Evolutionary conservation across 371 early-diverging fungal species (phyloP), one percentile per base, ranked within the genome.

Genomic region (Mucor racemosus): DNA sequence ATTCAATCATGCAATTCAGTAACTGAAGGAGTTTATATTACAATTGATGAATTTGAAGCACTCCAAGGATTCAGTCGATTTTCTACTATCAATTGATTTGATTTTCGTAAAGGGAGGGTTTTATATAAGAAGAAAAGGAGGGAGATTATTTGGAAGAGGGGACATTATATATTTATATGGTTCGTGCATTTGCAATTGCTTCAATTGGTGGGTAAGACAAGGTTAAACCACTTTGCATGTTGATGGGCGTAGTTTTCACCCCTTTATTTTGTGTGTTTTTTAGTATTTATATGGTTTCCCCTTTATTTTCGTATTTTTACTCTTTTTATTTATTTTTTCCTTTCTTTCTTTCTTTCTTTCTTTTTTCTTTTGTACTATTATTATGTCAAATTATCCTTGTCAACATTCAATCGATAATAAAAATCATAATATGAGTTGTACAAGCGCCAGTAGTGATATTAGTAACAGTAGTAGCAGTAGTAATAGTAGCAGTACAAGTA

Each of bases 31-130:
- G 67, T 73, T 11, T 75, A 80, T 62, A 75, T 80, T 6, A 80
- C 80, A 9, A 40, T 68, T 11, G 77, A 81, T 48, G 81, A 81
- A 65, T 81, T 75, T 48, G 78, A 81, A 56, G 81, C 81, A 21
- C 67, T 81, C 13, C 71, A 81, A 75, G 81, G 78, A 4, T 69
- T 80, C 58, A 73, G 73, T 40, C 69, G 67, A 15, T 76, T 79
- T 46, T 41, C 33, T 41, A 44, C 44, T 53, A 14, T 53, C 31
- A 21, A 53, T 31, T 31, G 26, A 53, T 31, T 31, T 53, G 53
- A 41, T 41, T 15, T 41, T 41, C 14, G 19, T 34, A 56, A 56
- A 17, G 15, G 21, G 38, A 14, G 38, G 40, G 39, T 21, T 21
- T 26, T 1, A 14, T n/a, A 58, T 15, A 14, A 35, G 6, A 34